A percentile compares a stretch with the other conserved stretches of the same genome.
Evolutionary conservation across 257 asterid species (phyloP).

Genomic region (Solanum clarkiae): DNA sequence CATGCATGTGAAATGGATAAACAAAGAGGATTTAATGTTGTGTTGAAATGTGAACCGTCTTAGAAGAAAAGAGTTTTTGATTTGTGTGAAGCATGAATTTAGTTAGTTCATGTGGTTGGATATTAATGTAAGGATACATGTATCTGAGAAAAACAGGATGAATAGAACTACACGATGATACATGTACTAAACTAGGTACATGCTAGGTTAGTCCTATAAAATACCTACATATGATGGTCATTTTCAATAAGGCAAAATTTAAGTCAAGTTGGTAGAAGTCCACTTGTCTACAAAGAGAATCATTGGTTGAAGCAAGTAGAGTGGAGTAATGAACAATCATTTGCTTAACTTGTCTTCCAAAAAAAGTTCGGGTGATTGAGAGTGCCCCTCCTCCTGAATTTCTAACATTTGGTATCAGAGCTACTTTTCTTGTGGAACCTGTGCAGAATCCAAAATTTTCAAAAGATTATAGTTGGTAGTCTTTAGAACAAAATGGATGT

Average conservation of each 20-base stretch:
- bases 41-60: neutral
- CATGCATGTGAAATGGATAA: neutral
- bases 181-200: neutral
- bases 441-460: neutral
- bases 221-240: neutral
- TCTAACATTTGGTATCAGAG: neutral
- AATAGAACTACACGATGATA: neutral
- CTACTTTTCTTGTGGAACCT: neutral
- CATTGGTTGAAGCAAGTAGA: neutral
- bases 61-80: neutral
- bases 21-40: neutral
- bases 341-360: neutral
- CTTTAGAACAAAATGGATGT: neutral
- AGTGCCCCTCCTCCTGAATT: neutral
- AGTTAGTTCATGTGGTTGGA: neutral
- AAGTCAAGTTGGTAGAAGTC: neutral
- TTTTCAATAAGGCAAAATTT: neutral
- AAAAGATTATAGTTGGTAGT: neutral
- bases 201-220: neutral
- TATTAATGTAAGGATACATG: neutral
- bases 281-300: neutral
- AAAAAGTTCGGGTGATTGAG: neutral
- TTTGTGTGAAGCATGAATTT: neutral
- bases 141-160: neutral
- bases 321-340: neutral